A percentile compares a stretch with the other conserved stretches of the same genome.
phyloP scores from a whole-genome alignment of 306 rosid species.

The Pachyrhizus erosus region DNA sequence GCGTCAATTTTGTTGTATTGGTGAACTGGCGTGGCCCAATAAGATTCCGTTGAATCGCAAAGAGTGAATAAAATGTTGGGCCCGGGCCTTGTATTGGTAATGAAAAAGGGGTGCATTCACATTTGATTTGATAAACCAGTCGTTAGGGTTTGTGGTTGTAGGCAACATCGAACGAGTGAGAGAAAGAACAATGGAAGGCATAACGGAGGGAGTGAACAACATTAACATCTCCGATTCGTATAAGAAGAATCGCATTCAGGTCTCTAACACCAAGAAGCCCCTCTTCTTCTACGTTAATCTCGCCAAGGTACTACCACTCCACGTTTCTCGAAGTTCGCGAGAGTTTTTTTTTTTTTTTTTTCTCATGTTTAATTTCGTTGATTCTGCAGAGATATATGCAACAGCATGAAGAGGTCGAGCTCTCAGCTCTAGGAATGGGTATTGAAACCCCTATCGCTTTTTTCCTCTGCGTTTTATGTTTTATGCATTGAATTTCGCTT shows the following conservation, averaged over 20 bases:
- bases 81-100: not conserved
- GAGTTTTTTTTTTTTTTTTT: not conserved
- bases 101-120: not conserved
- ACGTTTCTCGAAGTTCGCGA: not conserved
- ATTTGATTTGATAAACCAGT: not conserved
- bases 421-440: conserved; percentile 93
- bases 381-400: conserved; percentile 74
- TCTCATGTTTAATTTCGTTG: not conserved
- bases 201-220: conserved; percentile 67
- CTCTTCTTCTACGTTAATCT: conserved; percentile 81
- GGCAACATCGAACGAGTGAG: not conserved
- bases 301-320: conserved; percentile 64
- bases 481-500: not conserved
- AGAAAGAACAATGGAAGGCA: conserved; percentile 52
- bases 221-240: conserved; percentile 57
- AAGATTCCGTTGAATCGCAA: not conserved
- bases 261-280: conserved; percentile 78
- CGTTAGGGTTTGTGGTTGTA: conserved; percentile 45
- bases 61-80: not conserved
- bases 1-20: not conserved
- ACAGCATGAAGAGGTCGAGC: conserved; percentile 82
- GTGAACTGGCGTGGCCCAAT: not conserved
- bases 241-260: conserved; percentile 82
- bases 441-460: not conserved
- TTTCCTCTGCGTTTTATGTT: not conserved